A percentile compares a stretch with the other conserved stretches of the same genome.
These are phyloP conservation scores for Solanum phureja DNA, from an alignment of 257 asterid species.

Conservation along the genomic window DNA sequence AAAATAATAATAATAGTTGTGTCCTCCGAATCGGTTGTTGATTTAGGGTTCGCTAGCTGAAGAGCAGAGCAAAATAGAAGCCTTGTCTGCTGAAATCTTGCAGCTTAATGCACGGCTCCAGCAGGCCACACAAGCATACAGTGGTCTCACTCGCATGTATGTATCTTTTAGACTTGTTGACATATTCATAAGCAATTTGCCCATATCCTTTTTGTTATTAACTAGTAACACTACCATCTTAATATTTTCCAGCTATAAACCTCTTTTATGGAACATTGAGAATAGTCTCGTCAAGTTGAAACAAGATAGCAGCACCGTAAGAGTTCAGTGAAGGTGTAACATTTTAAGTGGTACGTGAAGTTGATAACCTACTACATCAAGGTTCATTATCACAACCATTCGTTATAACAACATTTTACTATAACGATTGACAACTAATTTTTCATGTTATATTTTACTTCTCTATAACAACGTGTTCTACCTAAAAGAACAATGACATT, in stretches of 20 bases:
- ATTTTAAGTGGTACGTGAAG: background rate
- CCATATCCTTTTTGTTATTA: background rate
- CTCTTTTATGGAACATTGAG: slow-evolving; percentile 70
- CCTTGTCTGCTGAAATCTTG: slow-evolving; percentile 70
- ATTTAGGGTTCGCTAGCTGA: slow-evolving; percentile 55
- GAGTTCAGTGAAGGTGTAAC: slow-evolving; percentile 21
- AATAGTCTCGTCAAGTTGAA: slow-evolving; percentile 67
- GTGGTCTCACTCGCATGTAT: slow-evolving; percentile 71
- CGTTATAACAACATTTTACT: background rate
- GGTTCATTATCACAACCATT: background rate
- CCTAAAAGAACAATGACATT: background rate
- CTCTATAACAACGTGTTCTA: background rate
- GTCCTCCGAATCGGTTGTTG: background rate
- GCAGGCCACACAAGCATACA: slow-evolving; percentile 68
- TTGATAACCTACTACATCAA: background rate
- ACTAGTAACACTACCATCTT: background rate
- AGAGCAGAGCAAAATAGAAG: slow-evolving; percentile 81
- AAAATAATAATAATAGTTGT: background rate
- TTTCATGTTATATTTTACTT: background rate
- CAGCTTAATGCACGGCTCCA: slow-evolving; percentile 78
- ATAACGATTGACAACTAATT: background rate
- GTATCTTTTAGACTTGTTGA: slow-evolving; percentile 7
- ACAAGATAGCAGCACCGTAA: slow-evolving; percentile 48
- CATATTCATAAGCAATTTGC: background rate
- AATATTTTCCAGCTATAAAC: slow-evolving; percentile 55